Conservation (phyloP, 371 early-diverging fungal genomes). For the Blakeslea trispora region DNA sequence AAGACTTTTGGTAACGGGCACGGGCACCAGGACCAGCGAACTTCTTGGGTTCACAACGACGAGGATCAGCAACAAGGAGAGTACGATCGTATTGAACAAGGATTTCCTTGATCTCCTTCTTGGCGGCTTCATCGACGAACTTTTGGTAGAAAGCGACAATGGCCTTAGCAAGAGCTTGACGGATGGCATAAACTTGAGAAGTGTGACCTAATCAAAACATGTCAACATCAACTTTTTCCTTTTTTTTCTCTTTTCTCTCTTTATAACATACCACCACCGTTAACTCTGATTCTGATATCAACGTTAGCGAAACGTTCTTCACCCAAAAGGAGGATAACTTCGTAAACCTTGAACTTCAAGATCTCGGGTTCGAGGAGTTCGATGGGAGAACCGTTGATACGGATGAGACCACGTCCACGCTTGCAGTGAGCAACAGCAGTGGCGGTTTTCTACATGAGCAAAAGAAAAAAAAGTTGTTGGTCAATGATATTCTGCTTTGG, state of each 20-base stretch:
- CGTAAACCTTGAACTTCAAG: constrained; percentile 97
- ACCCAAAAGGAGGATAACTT: constrained; percentile 97
- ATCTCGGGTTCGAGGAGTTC: constrained; percentile 97
- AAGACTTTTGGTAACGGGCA: constrained; percentile 98
- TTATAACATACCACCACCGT: constrained; percentile 87
- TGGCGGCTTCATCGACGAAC: constrained; percentile 98
- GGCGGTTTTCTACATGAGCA: constrained; percentile 98
- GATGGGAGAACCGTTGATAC: constrained; percentile 97
- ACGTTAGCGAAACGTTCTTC: constrained; percentile 95
- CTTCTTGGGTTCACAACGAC: constrained; percentile 99
- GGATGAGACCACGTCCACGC: constrained; percentile 90
- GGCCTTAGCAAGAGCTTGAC: constrained; percentile 99
- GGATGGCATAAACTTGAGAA: constrained; percentile 98
- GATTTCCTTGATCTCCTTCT: constrained; percentile 98
- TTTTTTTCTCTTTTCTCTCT: neutral
- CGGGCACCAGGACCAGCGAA: constrained; percentile 99
- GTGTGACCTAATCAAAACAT: constrained; percentile 58
- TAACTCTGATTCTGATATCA: constrained; percentile 97
- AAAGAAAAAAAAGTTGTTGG: neutral
- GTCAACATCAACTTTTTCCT: neutral
- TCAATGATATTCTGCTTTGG: neutral
- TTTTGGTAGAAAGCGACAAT: constrained; percentile 99
- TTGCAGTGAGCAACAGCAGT: constrained; percentile 99
- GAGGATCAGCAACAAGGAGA: constrained; percentile 99
- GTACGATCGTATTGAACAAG: constrained; percentile 98